Conservation (phyloP, 768 basidiomycete genomes). For the Jaapia argillacea region DNA sequence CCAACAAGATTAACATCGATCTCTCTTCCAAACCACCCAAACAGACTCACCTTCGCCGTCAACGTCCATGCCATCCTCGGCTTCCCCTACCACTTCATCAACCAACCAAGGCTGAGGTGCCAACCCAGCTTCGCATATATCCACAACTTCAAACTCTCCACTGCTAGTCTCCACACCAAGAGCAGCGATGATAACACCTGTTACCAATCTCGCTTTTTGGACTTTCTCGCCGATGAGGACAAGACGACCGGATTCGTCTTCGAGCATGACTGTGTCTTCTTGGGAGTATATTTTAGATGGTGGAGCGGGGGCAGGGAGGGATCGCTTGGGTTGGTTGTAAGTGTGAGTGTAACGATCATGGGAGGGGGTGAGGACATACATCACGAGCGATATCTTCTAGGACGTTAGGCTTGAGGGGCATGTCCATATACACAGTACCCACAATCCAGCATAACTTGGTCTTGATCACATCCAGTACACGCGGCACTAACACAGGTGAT, state of each 20-base stretch:
- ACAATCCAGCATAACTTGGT: slow-evolving; percentile 82
- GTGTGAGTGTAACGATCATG: slow-evolving; percentile 3
- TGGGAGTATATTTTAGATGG: slow-evolving; percentile 63
- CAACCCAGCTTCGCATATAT: slow-evolving; percentile 78
- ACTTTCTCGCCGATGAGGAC: slow-evolving; percentile 73
- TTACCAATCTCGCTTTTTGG: slow-evolving; percentile 57
- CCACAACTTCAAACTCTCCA: slow-evolving; percentile 92
- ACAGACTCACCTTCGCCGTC: slow-evolving; percentile 49
- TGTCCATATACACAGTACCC: slow-evolving; percentile 97
- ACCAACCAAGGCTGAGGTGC: slow-evolving; percentile 44
- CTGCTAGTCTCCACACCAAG: slow-evolving; percentile 83
- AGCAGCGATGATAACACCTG: slow-evolving; percentile 84
- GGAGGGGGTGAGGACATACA: slow-evolving; percentile 40
- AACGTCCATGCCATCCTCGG: slow-evolving; percentile 48
- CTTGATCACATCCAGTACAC: slow-evolving; percentile 82
- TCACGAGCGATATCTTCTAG: slow-evolving; percentile 90
- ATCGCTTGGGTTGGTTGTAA: slow-evolving; percentile 38
- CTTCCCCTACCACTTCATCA: slow-evolving; percentile 10
- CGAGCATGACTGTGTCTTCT: slow-evolving; percentile 79
- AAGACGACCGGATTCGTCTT: slow-evolving; percentile 94
- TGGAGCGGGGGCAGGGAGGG: slow-evolving; percentile 78
- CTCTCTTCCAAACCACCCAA: slow-evolving; percentile 83
- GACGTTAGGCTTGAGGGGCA: slow-evolving; percentile 98
- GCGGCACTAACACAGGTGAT: slow-evolving; percentile 57
- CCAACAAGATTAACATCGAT: too few relatives aligned